Conservation (phyloP, 176 grass and related monocot species). For the Aegilops longissima region DNA sequence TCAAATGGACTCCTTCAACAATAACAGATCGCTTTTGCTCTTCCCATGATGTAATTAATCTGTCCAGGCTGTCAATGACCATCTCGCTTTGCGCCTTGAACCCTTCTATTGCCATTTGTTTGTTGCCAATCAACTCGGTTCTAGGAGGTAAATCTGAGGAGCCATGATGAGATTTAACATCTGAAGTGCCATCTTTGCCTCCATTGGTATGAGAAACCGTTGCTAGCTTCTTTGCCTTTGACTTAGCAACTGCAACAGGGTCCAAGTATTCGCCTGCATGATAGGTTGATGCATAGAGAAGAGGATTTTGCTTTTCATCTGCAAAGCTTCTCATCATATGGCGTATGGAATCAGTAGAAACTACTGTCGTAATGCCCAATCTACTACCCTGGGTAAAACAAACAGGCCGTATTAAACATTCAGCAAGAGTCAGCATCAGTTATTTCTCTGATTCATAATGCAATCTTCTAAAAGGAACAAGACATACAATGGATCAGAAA, state of each 20-base stretch:
- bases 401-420: neutral
- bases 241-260: constrained; percentile 69
- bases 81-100: constrained; percentile 96
- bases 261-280: constrained; percentile 91
- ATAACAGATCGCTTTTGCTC: constrained; percentile 90
- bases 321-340: constrained; percentile 97
- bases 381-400: constrained; percentile 67
- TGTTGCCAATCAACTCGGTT: constrained; percentile 64
- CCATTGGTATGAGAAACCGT: constrained; percentile 43
- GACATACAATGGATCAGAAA: neutral
- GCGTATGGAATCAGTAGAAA: constrained; percentile 96
- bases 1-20: constrained; percentile 96
- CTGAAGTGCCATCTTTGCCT: constrained; percentile 43
- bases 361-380: constrained; percentile 81
- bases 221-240: constrained; percentile 74
- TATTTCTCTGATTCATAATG: neutral
- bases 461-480: constrained; percentile 3
- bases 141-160: constrained; percentile 40
- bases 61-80: constrained; percentile 95
- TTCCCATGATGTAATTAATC: constrained; percentile 92
- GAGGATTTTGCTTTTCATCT: constrained; percentile 80
- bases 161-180: constrained; percentile 44
- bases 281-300: constrained; percentile 95
- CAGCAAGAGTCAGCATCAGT: neutral
- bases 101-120: constrained; percentile 88